phyloP scores from a whole-genome alignment of 1,139 yeast species.

The Candida pseudoviswanathii region DNA sequence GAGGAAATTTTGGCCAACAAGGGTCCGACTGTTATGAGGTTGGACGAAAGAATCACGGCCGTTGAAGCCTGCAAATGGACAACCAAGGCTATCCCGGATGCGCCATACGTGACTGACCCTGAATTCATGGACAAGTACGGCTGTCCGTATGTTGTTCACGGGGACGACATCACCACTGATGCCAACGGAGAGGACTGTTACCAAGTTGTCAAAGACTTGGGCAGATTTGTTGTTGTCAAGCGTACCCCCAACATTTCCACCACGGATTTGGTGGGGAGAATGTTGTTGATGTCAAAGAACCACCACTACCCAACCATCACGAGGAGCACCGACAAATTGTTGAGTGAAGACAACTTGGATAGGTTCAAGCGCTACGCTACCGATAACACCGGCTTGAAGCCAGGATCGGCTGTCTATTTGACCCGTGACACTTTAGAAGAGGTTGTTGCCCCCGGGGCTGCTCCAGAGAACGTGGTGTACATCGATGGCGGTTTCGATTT shows the following conservation, averaged over 20 bases:
- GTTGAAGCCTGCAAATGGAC: conserved; percentile 93
- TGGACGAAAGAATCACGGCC: conserved; percentile 77
- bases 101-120: conserved; percentile 96
- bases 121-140: conserved; percentile 69
- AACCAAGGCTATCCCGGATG: conserved; percentile 67
- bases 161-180: conserved; percentile 96
- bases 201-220: conserved; percentile 77
- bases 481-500: conserved; percentile 90
- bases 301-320: conserved; percentile 55
- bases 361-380: conserved; percentile 62
- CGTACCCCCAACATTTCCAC: conserved; percentile 94
- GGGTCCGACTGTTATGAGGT: conserved; percentile 91
- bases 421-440: conserved; percentile 17
- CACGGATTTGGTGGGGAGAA: conserved; percentile 92
- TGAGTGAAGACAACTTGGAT: conserved; percentile 34
- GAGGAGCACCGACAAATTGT: conserved; percentile 28
- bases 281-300: conserved; percentile 61
- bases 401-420: conserved; percentile 64
- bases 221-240: conserved; percentile 86
- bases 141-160: conserved; percentile 92
- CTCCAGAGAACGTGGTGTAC: conserved; percentile 43
- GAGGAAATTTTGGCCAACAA: conserved; percentile 80
- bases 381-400: conserved; percentile 60
- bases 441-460: conserved; percentile 38
- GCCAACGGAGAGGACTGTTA: conserved; percentile 95